Evolutionary conservation across 352 stramenopile species (phyloP).

Genomic region (Globisporangium nodosum): DNA sequence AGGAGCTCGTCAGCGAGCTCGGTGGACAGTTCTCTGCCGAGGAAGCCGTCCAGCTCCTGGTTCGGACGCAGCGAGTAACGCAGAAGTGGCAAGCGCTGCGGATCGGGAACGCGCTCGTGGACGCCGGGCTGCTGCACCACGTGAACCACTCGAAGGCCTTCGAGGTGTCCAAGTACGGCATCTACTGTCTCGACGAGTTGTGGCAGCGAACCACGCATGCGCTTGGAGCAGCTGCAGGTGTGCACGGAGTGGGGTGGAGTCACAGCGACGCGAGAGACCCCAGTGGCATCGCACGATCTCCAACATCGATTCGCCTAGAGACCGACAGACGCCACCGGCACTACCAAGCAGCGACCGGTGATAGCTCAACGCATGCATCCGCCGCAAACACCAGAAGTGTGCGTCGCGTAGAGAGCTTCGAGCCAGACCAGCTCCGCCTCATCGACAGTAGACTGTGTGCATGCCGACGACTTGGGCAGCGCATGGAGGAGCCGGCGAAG

Average conservation of each 20-base stretch:
- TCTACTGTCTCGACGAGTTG: neutral
- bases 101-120: constrained; percentile 52
- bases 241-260: too few species aligned
- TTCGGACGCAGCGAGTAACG: constrained; percentile 15
- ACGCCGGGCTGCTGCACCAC: constrained; percentile 56
- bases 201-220: neutral
- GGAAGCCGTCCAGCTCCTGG: constrained; percentile 27
- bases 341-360: neutral
- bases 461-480: neutral
- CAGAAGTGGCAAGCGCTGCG: constrained; percentile 23
- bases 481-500: constrained; percentile 1
- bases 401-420: neutral
- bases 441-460: neutral
- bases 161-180: constrained; percentile 11
- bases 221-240: too few species aligned
- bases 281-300: too few species aligned
- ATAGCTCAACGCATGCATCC: neutral
- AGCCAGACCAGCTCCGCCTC: neutral
- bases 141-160: constrained; percentile 31
- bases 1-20: constrained; percentile 41
- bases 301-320: too few species aligned
- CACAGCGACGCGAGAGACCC: too few species aligned
- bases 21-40: constrained; percentile 21
- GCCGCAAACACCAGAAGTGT: too few species aligned
- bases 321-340: neutral